Evolutionary conservation across 2,329 filamentous ascomycete species (phyloP), one percentile per base, ranked within the genome.

Genomic region (Aspergillus sclerotialis): DNA sequence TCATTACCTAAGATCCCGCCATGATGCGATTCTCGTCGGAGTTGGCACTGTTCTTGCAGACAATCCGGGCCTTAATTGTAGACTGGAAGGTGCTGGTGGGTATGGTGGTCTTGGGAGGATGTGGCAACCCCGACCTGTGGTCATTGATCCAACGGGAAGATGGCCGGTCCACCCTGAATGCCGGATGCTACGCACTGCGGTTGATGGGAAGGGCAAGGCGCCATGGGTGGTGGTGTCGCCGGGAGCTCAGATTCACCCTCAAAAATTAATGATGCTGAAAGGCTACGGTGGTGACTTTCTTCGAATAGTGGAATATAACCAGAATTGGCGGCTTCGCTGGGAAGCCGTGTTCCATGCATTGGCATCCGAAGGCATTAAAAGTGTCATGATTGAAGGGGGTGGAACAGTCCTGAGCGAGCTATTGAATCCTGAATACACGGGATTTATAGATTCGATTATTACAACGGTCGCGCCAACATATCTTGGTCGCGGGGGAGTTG

Each of bases 341-440:
- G 58, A 59, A 8, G 68, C 71, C 26, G 72, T 93, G 11, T 61
- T 93, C 18, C 60, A 60, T 12, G 64, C 68, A 3, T 58, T 94
- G 21, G 63, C 60, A 17, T 56, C 55, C 1, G 70, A 83, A 46
- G 78, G 79, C 1, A 64, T 94, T 28, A 60, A 63, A 33, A 94
- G 87, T 54, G 70, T 95, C 38, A 95, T 95, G 90, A 73, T 96
- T 31, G 90, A 96, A 59, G 90, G 90, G 0, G 90, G 90, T 8
- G 89, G 76, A 0, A 68, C 71, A 8, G 78, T 95, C 21, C 86
- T 96, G 55, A 93, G 92, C 55, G 76, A 82, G 24, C 63, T 96
- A 12, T 69, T 96, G n/a, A 68, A 73, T 25, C 69, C 75, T 2
- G 65, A 67, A 17, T 76, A 79, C 49, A 67, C 76, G 11, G 49